Conservation (phyloP, 306 rosid species). For the Inga leiocalycina region DNA sequence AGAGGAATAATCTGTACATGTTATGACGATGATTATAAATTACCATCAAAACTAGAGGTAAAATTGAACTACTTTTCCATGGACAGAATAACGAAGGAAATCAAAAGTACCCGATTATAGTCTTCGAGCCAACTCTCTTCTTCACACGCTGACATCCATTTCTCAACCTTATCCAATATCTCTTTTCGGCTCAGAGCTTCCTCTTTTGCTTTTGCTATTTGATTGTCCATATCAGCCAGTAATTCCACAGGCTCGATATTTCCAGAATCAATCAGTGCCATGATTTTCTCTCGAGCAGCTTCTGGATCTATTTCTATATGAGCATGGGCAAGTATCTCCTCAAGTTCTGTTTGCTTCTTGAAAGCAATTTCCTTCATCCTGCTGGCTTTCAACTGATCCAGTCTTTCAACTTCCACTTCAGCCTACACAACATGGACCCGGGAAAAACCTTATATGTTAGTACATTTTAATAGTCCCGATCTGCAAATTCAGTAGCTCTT, state of each 20-base stretch:
- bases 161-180: slow-evolving; percentile 98
- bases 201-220: slow-evolving; percentile 86
- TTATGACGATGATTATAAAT: slow-evolving; percentile 21
- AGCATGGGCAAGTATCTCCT: slow-evolving; percentile 80
- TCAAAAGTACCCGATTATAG: slow-evolving; percentile 79
- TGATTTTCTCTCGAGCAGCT: slow-evolving; percentile 85
- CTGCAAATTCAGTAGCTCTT: slow-evolving; percentile 24
- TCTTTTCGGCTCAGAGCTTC: slow-evolving; percentile 96
- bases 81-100: slow-evolving; percentile 5
- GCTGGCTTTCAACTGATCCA: slow-evolving; percentile 94
- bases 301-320: slow-evolving; percentile 90
- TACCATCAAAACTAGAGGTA: slow-evolving; percentile 28
- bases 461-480: slow-evolving; percentile 17
- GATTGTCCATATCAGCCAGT: slow-evolving; percentile 94
- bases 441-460: slow-evolving; percentile 20
- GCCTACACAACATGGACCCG: slow-evolving; percentile 55
- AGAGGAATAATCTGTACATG: background rate
- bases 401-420: slow-evolving; percentile 98
- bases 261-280: slow-evolving; percentile 87
- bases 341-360: slow-evolving; percentile 92
- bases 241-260: slow-evolving; percentile 83
- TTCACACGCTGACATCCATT: slow-evolving; percentile 99
- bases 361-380: slow-evolving; percentile 99
- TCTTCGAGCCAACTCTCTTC: slow-evolving; percentile 99
- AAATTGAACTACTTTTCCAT: slow-evolving; percentile 8